A percentile compares a stretch with the other conserved stretches of the same genome.
Conservation (phyloP, 345 rosid species). For the Nasturtium officinale region DNA sequence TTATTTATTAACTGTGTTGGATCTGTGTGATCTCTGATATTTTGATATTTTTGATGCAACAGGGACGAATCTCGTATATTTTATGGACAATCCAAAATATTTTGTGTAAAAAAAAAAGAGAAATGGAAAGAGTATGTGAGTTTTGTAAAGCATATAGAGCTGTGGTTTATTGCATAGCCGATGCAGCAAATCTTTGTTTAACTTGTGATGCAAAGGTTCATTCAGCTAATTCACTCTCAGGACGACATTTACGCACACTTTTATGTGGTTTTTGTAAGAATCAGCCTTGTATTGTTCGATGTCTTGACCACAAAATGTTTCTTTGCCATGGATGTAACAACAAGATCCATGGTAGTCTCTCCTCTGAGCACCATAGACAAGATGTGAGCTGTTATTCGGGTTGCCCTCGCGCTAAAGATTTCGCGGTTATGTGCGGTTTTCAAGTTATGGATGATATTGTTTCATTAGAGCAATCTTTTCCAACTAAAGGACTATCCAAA, state of each 20-base stretch:
- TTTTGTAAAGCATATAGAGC: conserved; percentile 73
- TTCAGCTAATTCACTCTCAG: conserved; percentile 83
- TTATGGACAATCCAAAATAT: conserved; percentile 18
- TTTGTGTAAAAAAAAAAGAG: neutral
- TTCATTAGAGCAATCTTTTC: conserved; percentile 18
- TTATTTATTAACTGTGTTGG: neutral
- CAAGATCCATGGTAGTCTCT: conserved; percentile 48
- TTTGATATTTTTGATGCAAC: conserved; percentile 35
- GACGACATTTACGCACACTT: conserved; percentile 72
- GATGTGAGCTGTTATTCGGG: conserved; percentile 62
- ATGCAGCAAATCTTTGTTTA: conserved; percentile 79
- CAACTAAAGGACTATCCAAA: neutral
- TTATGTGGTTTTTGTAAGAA: conserved; percentile 64
- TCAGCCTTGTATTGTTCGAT: conserved; percentile 54
- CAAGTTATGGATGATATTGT: conserved; percentile 39
- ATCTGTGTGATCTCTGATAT: conserved; percentile 32
- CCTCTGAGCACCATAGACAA: conserved; percentile 55
- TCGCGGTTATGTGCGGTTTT: conserved; percentile 66
- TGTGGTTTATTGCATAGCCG: conserved; percentile 80
- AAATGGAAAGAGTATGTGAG: conserved; percentile 71
- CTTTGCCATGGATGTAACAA: conserved; percentile 65
- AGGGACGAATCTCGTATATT: conserved; percentile 24
- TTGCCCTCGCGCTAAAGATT: conserved; percentile 78
- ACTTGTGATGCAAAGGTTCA: conserved; percentile 87
- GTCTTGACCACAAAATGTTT: conserved; percentile 67